phyloP scores from a whole-genome alignment of 768 basidiomycete genomes.

The Saitozyma sp. region DNA sequence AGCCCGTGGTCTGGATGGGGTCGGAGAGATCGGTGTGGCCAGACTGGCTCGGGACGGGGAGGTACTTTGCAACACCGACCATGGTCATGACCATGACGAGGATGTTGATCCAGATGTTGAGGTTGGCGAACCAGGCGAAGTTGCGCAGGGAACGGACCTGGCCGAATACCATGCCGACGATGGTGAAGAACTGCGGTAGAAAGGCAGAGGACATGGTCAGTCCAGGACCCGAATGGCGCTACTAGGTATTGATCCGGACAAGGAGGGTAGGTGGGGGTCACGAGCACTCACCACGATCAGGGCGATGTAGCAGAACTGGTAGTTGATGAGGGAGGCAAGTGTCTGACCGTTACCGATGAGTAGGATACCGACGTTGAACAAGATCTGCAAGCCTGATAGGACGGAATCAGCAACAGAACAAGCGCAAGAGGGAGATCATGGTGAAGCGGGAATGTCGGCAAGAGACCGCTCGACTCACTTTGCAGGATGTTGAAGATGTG shows the following conservation, averaged over 20 bases:
- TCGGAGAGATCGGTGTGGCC: conserved; percentile 1
- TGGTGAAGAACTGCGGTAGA: background rate
- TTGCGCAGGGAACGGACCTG: background rate
- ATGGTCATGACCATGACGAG: conserved; percentile 2
- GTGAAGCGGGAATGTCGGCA: too few species aligned
- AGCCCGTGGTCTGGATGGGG: background rate
- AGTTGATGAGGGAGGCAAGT: conserved; percentile 1
- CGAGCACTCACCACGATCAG: background rate
- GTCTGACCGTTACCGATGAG: background rate
- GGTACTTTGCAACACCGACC: background rate
- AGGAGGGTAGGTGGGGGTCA: background rate
- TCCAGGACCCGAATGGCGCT: too few species aligned
- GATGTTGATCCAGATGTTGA: conserved; percentile 6
- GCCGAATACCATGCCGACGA: background rate
- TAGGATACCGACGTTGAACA: conserved; percentile 2
- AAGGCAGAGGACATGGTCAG: too few species aligned
- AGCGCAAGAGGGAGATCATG: too few species aligned
- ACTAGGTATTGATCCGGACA: too few species aligned
- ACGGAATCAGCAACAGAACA: too few species aligned
- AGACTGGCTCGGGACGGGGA: background rate
- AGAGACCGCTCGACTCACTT: background rate
- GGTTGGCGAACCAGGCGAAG: conserved; percentile 2
- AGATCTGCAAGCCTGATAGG: background rate
- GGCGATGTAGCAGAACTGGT: conserved; percentile 6
- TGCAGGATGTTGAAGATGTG: conserved; percentile 2